Base-by-base conservation (phyloP, 2,329 filamentous ascomycete genomes). In the Penicillium sp. region DNA sequence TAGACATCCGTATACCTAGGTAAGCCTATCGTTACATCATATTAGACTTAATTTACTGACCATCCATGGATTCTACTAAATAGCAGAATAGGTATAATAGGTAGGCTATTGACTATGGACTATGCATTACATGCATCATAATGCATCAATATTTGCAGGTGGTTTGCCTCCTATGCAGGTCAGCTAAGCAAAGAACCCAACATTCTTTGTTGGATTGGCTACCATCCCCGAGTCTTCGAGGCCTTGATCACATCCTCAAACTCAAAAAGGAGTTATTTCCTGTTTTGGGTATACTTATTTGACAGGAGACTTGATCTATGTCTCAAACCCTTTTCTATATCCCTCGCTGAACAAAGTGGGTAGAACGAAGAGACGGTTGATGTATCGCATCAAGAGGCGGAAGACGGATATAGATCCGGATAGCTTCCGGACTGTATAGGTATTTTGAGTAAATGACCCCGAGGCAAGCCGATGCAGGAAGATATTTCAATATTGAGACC, bases 381-480 rank as follows among this genome's bases (percentile, higher is more conserved):
- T 13, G 8, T 10, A 16, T 27, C 39, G 2, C 8, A 1, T 23
- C 23, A 27, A 18, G 27, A 23, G 29, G 38, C 57, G 54, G 54
- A 57, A 53, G 18, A 39, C 63, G 63, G 63, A 62, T 57, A 39
- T n/a, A 32, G 16, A 58, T 63, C 60, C 62, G 62, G 44, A 38
- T 54, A 37, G 29, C 15, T 53, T 62, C 62, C 62, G 62, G 42
- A 27, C 54, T 58, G 49, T 60, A 64, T 65, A 64, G 58, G 57
- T 64, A 46, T 52, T 25, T 59, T 38, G 51, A 55, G 34, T 21
- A 40, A 45, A 50, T 18, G 21, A 16, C 18, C 46, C 62, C 61
- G 58, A 57, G 46, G 52, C 56, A 50, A 64, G 45, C 61, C 61
- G 61, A 32, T 29, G 25, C 6, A 40, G 50, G 35, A 9, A 32